These are phyloP conservation scores for Citrullus colocynthis DNA, from an alignment of 306 rosid genomes.

Conservation along the genomic window DNA sequence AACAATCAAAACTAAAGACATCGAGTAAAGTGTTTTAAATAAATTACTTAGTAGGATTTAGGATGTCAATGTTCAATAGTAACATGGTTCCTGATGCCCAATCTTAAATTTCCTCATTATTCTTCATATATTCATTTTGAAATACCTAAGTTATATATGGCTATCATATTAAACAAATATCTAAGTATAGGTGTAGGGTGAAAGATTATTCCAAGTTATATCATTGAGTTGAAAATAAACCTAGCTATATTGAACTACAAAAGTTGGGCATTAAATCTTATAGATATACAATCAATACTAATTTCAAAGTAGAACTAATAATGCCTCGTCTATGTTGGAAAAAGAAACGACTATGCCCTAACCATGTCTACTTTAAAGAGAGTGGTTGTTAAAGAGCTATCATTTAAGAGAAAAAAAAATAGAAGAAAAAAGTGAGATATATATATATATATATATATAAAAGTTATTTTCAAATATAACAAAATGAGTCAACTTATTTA, in stretches of 20 bases:
- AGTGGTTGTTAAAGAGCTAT: neutral
- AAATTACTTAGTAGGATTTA: no score
- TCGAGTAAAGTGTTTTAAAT: no score
- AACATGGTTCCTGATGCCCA: no score
- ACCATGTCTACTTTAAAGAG: neutral
- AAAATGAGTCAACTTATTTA: no score
- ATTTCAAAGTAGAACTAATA: neutral
- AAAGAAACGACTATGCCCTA: neutral
- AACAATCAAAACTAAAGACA: no score
- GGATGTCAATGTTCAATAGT: no score
- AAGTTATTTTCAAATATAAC: no score
- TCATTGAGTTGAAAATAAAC: neutral
- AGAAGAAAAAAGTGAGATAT: neutral
- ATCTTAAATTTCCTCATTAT: neutral
- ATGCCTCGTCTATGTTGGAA: neutral
- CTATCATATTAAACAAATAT: neutral
- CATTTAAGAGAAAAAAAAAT: neutral
- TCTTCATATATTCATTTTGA: no score
- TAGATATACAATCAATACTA: neutral
- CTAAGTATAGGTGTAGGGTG: neutral
- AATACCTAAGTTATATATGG: neutral
- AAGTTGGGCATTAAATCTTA: neutral
- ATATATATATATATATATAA: no score
- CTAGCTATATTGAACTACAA: neutral
- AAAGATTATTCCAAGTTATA: neutral